Evolutionary conservation across 1,139 yeast species (phyloP), one percentile per base, ranked within the genome.

Genomic region (Taiozyma sp.): DNA sequence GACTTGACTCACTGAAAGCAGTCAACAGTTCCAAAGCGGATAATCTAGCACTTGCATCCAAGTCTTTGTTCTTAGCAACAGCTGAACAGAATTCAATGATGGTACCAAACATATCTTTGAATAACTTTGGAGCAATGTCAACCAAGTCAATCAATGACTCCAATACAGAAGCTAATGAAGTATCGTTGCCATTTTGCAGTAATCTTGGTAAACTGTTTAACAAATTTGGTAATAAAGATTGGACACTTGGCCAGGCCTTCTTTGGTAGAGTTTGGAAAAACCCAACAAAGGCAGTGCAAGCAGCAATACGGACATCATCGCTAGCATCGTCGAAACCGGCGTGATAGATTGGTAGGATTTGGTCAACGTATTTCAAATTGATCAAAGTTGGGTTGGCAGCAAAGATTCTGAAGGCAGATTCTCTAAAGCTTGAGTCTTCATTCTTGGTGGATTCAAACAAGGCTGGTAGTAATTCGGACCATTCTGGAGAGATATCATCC

Each of bases 121-220:
- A 93, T 82, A 93, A 81, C 65, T 91, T 93, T 48, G 99, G 99
- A 11, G 98, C 98, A 56, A 91, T 73, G 59, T 87, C 95, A 10
- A 91, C 97, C 55, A 93, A 77, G 62, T 93, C 98, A 53, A 91
- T 89, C 60, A 93, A 76, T 11, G 91, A 79, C 68, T 89, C 97
- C 57, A 93, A 78, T n/a, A 91, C 96, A 7, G 88, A 77, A 1
- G 96, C 85, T 60, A 93, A 77, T 13, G 96, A 88, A 29, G 77
- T 74, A 51, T 89, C 95, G 64, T 89, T 88, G 44, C 90, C 90
- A 61, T 76, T 82, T 56, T 81, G 85, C 53, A 90, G 76, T 59
- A 93, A 80, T 59, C 91, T 84, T 47, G 97, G 97, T 59, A 93
- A 77, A 45, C 96, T 88, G 65, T 88, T 89, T 59, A 93, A 75